Base-by-base conservation (phyloP, 2,329 filamentous ascomycete genomes). In the Aspergillus glaucus region DNA sequence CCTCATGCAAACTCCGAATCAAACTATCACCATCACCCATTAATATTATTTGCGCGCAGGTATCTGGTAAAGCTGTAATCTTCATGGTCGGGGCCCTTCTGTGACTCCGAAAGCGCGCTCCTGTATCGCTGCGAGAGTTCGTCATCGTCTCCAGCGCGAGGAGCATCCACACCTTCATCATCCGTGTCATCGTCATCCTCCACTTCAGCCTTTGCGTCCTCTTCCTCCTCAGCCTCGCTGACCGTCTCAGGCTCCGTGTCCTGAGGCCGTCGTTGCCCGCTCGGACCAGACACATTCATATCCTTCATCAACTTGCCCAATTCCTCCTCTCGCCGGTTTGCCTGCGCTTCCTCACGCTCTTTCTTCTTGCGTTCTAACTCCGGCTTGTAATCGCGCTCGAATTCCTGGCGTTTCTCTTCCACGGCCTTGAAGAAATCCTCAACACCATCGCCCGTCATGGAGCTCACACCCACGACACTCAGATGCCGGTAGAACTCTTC, bases 401-500 rank as follows among this genome's bases (percentile, higher is more conserved):
- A 98, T 66, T 98, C 94, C 46, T 85, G 79, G 21, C 85, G 83
- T 75, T 98, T 98, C 52, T 86, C 83, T 55, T 86, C 78, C 1
- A 98, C 91, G 0, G 92, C 90, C 39, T 83, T 80, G 66, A 98
- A 97, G 70, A 98, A 98, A 21, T 95, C 89, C 50, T 94, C 87
- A 28, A 98, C 82, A 3, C 93, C 94, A 0, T 87, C 85, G 19
- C 93, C 93, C 0, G 92, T 88, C 81, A 95, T 92, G 6, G 90
- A 87, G 57, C 88, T 95, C 10, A 98, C 94, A 0, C 86, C 90
- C 0, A 98, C 92, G 7, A 98, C 88, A 62, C 83, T 94, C 30
- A 98, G 75, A 63, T 97, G 90, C 36, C 88, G 85, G 70, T 98
- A 98, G 64, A 98, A 98, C 67, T 98, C 93, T 62, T 98, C 93